Evolutionary conservation across 148 eudicot species (phyloP), one percentile per base, ranked within the genome.

Genomic region (Fagopyrum tataricum): DNA sequence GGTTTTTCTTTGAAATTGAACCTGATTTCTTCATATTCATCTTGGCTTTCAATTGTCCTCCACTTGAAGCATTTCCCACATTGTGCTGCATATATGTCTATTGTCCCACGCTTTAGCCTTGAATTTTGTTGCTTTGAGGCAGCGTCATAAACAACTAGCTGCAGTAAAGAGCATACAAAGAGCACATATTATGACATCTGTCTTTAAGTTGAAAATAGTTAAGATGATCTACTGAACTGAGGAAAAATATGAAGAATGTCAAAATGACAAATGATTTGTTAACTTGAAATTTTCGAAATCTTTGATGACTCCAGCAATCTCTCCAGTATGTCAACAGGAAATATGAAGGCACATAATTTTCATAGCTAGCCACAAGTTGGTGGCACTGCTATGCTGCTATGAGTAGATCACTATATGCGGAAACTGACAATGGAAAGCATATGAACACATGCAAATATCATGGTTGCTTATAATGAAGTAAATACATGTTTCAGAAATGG

Each of bases 61-160:
- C 97, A 91, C 67, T 91, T 91, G 44, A 85, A 81, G 80, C 97
- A 91, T 46, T 83, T 73, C 43, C 69, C 78, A 74, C 97, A 91
- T 37, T 91, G 97, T 18, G 74, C 91, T 47, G 90, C 85, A 77
- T 80, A 89, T 46, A 80, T 52, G 46, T 78, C 81, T 41, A 82
- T 79, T 2, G 82, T 40, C 13, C 85, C 85, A 24, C 82, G 85
- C 52, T 31, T 76, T 68, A 74, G 68, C 84, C 68, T 62, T 11
- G 66, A 59, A 5, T 24, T 59, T 39, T 59, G 21, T 46, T 46
- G 49, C 8, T 46, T 46, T 12, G 13, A 7, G 49, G 49, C 49
- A 46, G 49, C 7, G 8, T 46, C 49, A 46, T 12, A 46, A 46
- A 12, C 49, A 46, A 7, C 8, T 46, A 46, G 49, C 10, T 46